Conservation (phyloP, 106 monocot species). For the Gastrodia elata region DNA sequence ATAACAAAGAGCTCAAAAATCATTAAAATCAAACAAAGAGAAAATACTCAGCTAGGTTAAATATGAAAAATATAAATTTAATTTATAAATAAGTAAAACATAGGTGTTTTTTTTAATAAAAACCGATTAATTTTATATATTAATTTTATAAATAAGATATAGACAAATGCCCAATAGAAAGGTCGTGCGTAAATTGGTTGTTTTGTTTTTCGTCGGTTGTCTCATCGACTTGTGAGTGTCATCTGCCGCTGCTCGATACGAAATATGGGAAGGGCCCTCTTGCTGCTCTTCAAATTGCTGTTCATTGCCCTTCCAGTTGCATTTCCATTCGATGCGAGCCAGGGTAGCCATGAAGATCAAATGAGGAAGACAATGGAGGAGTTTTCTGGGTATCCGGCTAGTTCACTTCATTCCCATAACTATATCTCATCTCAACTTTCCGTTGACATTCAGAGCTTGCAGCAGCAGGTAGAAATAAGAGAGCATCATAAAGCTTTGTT, state of each 20-base stretch:
- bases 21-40: no score
- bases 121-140: no score
- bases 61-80: no score
- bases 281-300: neutral
- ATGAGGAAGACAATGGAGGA: constrained; percentile 17
- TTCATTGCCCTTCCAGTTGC: neutral
- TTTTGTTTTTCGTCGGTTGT: no score
- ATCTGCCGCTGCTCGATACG: neutral
- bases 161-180: no score
- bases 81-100: no score
- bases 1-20: no score
- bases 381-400: constrained; percentile 13
- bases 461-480: constrained; percentile 12
- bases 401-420: neutral
- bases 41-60: no score
- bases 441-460: constrained; percentile 18
- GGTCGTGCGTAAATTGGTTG: no score
- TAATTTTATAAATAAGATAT: no score
- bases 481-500: neutral
- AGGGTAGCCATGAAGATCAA: neutral
- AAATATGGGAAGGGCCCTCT: neutral
- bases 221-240: neutral
- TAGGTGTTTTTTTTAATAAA: no score
- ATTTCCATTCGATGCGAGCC: neutral
- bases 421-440: neutral